Base-by-base conservation (phyloP, 805 yeast genomes). In the Yarrowia alimentaria region DNA sequence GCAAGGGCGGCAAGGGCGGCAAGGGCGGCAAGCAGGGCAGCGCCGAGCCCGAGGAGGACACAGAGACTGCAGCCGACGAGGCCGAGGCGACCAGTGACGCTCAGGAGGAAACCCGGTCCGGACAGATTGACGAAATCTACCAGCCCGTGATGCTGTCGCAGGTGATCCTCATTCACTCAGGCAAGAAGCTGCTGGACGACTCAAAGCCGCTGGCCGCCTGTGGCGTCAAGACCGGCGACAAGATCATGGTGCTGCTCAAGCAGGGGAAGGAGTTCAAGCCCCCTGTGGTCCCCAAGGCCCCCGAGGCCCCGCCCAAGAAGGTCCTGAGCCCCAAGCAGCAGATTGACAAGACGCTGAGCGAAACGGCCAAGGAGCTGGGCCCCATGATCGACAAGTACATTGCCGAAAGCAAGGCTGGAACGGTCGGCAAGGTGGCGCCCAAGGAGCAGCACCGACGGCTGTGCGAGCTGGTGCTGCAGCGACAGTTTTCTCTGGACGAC, bases 171-270 rank as follows among this genome's bases (percentile, higher is more conserved):
- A 54, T 53, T 28, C 55, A 57, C 34, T 53, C 54, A 22, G 59
- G 59, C 25, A 59, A 57, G 29, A 56, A 61, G 45, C 57, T 65
- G 17, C 56, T 56, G n/a, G 53, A 73, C 21, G 80, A 80, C 53
- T 70, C 69, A 14, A 65, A 70, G 24, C 77, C 72, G 52, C 58
- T 81, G 49, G 76, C 81, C 57, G 68, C 77, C 52, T 60, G 75
- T 34, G 77, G 73, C 17, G 72, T 81, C 17, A 74, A 73, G 52
- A 79, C 84, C 0, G 84, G 83, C 8, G 71, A 72, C 45, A 69
- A 63, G 25, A 62, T 74, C 32, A 42, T 61, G 31, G 62, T 53
- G 9, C 30, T 59, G 16, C 28, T 53, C 17, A 30, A 31, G 22
- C 22, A 43, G 22, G 22, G 8, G 7, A 29, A 31, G 28, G 37